Percentiles rank a stretch among this genome's conserved stretches.
Conservation (phyloP, 768 basidiomycete species). For the Suillus placidus region DNA sequence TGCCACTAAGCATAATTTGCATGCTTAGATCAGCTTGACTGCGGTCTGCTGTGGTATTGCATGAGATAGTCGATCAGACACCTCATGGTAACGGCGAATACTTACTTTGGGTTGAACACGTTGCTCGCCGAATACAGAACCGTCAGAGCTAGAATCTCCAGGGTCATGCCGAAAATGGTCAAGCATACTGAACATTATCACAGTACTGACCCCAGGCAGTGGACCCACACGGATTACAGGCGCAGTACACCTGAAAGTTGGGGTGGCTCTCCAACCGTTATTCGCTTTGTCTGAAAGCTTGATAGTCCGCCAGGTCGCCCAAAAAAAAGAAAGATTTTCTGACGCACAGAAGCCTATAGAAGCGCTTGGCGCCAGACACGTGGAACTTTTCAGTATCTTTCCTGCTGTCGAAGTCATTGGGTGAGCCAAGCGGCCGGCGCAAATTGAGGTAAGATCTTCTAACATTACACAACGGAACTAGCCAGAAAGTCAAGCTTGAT, state of each 20-base stretch:
- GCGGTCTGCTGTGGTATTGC: background rate
- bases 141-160: background rate
- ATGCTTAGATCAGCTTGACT: background rate
- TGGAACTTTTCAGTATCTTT: background rate
- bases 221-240: background rate
- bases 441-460: slow-evolving; percentile 1
- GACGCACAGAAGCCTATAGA: background rate
- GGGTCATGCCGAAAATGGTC: slow-evolving; percentile 5
- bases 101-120: slow-evolving; percentile 6
- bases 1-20: background rate
- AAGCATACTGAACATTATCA: background rate
- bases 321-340: background rate
- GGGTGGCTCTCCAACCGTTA: background rate
- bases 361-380: background rate
- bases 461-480: background rate
- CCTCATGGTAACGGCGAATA: slow-evolving; percentile 10
- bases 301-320: background rate
- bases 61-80: background rate
- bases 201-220: background rate
- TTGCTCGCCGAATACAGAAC: slow-evolving; percentile 5
- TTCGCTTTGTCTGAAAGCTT: background rate
- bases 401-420: background rate
- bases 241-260: too few species aligned
- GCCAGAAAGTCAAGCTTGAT: background rate
- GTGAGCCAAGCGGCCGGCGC: background rate